These are phyloP conservation scores for Cladophialophora exuberans DNA, from an alignment of 2,329 filamentous ascomycete genomes.

Conservation along the genomic window DNA sequence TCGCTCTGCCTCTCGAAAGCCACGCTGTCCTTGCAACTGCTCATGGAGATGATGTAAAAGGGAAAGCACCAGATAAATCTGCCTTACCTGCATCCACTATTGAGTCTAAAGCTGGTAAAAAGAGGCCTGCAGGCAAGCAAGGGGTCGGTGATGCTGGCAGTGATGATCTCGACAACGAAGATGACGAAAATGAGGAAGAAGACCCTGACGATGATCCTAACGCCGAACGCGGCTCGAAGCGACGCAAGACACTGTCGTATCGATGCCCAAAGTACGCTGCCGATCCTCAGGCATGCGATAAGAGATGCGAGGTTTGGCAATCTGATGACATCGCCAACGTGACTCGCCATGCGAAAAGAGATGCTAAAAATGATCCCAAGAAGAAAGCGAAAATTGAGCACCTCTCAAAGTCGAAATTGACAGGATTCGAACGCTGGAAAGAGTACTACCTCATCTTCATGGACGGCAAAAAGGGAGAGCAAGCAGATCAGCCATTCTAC, in stretches of 20 bases:
- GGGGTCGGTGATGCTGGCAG: not conserved
- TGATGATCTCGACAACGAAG: constrained; percentile 5
- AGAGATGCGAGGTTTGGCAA: constrained; percentile 2
- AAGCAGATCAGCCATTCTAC: not conserved
- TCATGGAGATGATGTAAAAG: not conserved
- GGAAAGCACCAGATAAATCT: not conserved
- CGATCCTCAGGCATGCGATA: not conserved
- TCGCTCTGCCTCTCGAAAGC: not conserved
- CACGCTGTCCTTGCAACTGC: not conserved
- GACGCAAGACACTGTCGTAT: not conserved
- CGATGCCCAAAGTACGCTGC: constrained; percentile 4
- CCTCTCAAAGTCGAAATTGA: not conserved
- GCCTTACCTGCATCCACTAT: not conserved
- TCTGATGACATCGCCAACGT: not conserved
- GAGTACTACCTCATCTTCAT: constrained; percentile 1
- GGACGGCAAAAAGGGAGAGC: not conserved
- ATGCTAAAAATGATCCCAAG: not conserved
- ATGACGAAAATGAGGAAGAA: not conserved
- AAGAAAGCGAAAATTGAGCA: not conserved
- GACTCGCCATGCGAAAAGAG: constrained; percentile 2
- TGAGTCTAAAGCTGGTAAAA: not conserved
- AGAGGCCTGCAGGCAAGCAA: not conserved
- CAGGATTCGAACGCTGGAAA: not conserved
- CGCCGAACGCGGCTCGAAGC: not conserved
- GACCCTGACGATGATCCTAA: not conserved